These are phyloP conservation scores for Dactylonectria macrodidyma DNA, from an alignment of 2,329 filamentous ascomycete genomes.

Conservation along the genomic window DNA sequence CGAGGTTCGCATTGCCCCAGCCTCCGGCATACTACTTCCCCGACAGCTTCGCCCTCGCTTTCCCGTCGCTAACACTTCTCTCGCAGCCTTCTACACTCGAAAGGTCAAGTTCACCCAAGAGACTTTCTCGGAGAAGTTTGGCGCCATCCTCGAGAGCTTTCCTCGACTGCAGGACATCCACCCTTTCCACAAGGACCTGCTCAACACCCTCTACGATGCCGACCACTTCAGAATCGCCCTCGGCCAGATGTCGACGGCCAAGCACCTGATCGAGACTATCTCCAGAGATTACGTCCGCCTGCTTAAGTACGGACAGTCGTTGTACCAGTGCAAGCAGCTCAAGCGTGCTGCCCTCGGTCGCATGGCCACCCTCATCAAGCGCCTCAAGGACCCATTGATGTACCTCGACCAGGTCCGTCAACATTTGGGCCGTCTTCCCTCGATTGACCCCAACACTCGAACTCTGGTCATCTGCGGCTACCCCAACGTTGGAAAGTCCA, in stretches of 20 bases:
- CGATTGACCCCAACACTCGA: slow-evolving; percentile 98
- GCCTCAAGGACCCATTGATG: slow-evolving; percentile 92
- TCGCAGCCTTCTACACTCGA: slow-evolving; percentile 88
- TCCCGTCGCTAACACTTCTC: slow-evolving; percentile 18
- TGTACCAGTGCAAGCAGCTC: slow-evolving; percentile 99
- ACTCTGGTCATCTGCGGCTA: slow-evolving; percentile 98
- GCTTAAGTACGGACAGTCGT: slow-evolving; percentile 90
- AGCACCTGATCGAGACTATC: slow-evolving; percentile 96
- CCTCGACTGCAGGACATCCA: slow-evolving; percentile 95
- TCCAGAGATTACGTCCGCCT: slow-evolving; percentile 96
- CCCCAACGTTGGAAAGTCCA: slow-evolving; percentile 97
- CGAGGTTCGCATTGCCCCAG: slow-evolving; percentile 61
- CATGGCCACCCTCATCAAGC: slow-evolving; percentile 97
- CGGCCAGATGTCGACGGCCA: slow-evolving; percentile 95
- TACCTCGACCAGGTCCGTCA: slow-evolving; percentile 95
- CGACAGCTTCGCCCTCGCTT: slow-evolving; percentile 8
- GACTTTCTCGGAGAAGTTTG: slow-evolving; percentile 95
- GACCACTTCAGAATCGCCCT: slow-evolving; percentile 98
- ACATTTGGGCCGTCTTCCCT: slow-evolving; percentile 95
- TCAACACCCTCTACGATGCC: slow-evolving; percentile 98
- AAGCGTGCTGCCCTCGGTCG: slow-evolving; percentile 96
- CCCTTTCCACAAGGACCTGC: slow-evolving; percentile 85
- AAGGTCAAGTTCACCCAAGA: slow-evolving; percentile 99
- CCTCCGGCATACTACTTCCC: not conserved
- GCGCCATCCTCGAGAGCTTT: slow-evolving; percentile 91